Conservation (phyloP, 2,329 filamentous ascomycete species). For the Arachnopeziza araneosa region DNA sequence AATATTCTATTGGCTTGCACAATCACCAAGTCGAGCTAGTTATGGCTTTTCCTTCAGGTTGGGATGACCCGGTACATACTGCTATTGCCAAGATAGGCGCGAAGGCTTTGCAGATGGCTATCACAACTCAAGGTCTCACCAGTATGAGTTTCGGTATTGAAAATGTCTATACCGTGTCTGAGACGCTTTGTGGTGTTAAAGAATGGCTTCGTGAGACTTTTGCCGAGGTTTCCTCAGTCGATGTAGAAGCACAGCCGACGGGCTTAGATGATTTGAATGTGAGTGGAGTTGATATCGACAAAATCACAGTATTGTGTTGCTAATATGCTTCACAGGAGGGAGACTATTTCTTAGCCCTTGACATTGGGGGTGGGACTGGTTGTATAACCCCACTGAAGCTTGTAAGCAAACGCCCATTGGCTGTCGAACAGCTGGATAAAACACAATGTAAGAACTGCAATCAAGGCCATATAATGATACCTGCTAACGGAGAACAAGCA, state of each 20-base stretch:
- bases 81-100: constrained; percentile 9
- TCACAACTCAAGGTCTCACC: constrained; percentile 2
- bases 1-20: neutral
- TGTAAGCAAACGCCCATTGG: constrained; percentile 7
- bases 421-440: constrained; percentile 6
- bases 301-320: too few relatives aligned
- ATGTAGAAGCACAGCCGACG: too few relatives aligned
- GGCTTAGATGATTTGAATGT: too few relatives aligned
- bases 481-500: neutral
- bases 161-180: constrained; percentile 15
- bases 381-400: constrained; percentile 8
- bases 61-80: constrained; percentile 9
- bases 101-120: constrained; percentile 4
- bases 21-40: constrained; percentile 6
- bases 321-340: neutral
- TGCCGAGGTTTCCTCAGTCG: neutral
- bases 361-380: constrained; percentile 14
- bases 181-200: constrained; percentile 12
- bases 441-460: neutral
- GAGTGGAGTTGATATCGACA: too few relatives aligned
- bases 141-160: constrained; percentile 9
- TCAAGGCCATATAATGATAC: neutral
- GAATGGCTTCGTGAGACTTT: constrained; percentile 8
- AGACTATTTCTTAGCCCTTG: constrained; percentile 7
- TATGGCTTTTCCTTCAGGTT: constrained; percentile 16